A percentile compares a stretch with the other conserved stretches of the same genome.
Conservation (phyloP, 2,329 filamentous ascomycete species). For the Rutstroemia sp. region DNA sequence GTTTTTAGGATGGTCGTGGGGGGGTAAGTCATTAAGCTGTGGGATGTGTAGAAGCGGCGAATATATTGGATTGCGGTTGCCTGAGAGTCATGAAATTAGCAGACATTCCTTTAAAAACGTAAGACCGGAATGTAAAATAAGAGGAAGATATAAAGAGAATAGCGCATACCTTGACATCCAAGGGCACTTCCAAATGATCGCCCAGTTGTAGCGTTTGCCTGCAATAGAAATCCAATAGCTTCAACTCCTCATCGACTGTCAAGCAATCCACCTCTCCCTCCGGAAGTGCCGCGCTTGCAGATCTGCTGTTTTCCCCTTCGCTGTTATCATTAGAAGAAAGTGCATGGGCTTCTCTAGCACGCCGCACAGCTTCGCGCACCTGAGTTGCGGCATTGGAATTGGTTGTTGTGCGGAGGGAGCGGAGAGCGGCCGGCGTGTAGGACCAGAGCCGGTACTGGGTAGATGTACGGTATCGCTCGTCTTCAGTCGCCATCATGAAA, state of each 20-base stretch:
- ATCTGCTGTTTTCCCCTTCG: slow-evolving; percentile 29
- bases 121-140: background rate
- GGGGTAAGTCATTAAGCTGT: slow-evolving; percentile 94
- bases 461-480: slow-evolving; percentile 82
- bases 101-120: background rate
- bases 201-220: slow-evolving; percentile 50
- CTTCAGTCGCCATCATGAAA: slow-evolving; percentile 47
- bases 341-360: slow-evolving; percentile 34
- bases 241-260: slow-evolving; percentile 74
- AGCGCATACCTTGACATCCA: slow-evolving; percentile 46
- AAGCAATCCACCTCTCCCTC: slow-evolving; percentile 63
- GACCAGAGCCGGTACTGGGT: slow-evolving; percentile 93
- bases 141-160: background rate
- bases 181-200: slow-evolving; percentile 52
- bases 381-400: slow-evolving; percentile 71
- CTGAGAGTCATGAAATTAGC: slow-evolving; percentile 10
- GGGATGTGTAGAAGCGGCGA: slow-evolving; percentile 90
- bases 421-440: slow-evolving; percentile 68
- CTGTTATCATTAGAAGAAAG: slow-evolving; percentile 27
- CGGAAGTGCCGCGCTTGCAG: slow-evolving; percentile 15
- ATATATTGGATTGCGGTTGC: slow-evolving; percentile 52
- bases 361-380: slow-evolving; percentile 48
- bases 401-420: slow-evolving; percentile 65
- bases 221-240: slow-evolving; percentile 74
- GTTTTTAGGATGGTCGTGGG: slow-evolving; percentile 84